phyloP scores from a whole-genome alignment of 2,329 filamentous ascomycete species.

The Paecilomyces dactylethromorphus region DNA sequence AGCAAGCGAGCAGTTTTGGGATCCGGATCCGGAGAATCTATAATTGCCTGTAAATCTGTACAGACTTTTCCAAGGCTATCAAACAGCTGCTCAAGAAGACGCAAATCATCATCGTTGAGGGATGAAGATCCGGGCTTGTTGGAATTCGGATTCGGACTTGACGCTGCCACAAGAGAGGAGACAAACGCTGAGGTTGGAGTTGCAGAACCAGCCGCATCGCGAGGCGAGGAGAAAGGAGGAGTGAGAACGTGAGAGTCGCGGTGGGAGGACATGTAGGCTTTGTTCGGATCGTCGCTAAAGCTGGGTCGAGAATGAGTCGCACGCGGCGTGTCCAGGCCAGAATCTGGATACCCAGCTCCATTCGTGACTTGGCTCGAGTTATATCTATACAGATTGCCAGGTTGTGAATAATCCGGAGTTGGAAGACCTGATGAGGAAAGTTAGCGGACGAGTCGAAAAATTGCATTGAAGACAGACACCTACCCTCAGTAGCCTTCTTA shows the following conservation, averaged over 20 bases:
- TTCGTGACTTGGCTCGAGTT: neutral
- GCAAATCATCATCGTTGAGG: slow-evolving; percentile 49
- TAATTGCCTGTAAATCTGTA: slow-evolving; percentile 41
- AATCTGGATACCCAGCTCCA: slow-evolving; percentile 7
- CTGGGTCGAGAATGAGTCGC: slow-evolving; percentile 9
- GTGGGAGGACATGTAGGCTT: neutral
- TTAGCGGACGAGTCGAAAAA: neutral
- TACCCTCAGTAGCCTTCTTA: slow-evolving; percentile 28
- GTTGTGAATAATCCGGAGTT: neutral
- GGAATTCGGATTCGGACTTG: slow-evolving; percentile 18
- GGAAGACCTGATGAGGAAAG: neutral
- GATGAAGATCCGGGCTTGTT: slow-evolving; percentile 11
- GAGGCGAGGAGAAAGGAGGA: slow-evolving; percentile 12
- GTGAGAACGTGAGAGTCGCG: slow-evolving; percentile 8
- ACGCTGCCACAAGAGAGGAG: slow-evolving; percentile 14
- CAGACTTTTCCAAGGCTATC: slow-evolving; percentile 45
- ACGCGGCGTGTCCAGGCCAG: slow-evolving; percentile 16
- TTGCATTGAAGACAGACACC: slow-evolving; percentile 1
- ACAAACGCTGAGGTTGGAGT: slow-evolving; percentile 10
- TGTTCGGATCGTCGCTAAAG: neutral
- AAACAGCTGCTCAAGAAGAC: slow-evolving; percentile 50
- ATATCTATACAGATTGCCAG: neutral
- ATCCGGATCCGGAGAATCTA: slow-evolving; percentile 48
- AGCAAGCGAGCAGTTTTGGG: slow-evolving; percentile 55
- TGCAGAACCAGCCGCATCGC: slow-evolving; percentile 4